Base-by-base conservation (phyloP, 2,329 filamentous ascomycete species). In the Xenosphaeropsis pyriputrescens region DNA sequence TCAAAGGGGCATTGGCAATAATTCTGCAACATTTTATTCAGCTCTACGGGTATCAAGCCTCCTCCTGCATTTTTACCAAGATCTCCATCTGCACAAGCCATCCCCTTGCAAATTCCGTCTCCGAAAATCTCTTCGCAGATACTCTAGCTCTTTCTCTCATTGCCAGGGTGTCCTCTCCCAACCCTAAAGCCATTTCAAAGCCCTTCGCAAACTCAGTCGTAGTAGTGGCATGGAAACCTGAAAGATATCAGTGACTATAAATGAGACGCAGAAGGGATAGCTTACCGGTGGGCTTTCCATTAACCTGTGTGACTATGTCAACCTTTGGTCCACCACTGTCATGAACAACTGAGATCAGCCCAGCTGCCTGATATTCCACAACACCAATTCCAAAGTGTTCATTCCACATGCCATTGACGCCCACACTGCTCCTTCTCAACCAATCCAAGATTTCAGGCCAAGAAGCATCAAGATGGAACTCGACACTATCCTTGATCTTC, bases 401-500 rank as follows among this genome's bases (percentile, higher is more conserved):
- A 56, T 95, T 96, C 89, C 91, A 98, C 91, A 98, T 98, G 52
- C 83, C 85, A 50, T 98, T 98, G 19, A 93, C 86, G 36, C 91
- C 91, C 2, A 98, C 73, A 14, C 76, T 89, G 4, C 82, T 78
- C 44, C 67, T 75, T 38, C 74, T 65, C 43, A 96, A 65, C 73
- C 84, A 86, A 22, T 81, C 70, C 8, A 95, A 66, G 38, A 98
- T 84, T 47, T 85, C 74, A 3, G 82, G 75, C 86, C 89, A 98
- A 18, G 82, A 76, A 1, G 85, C 88, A 56, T 98, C 88, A 39
- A 86, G 78, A 45, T 93, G 73, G 56, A 98, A 98, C 40, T 85
- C 75, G 32, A 95, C 86, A 12, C 70, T 67, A 37, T 93, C 80
- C 52, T 83, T 84, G 57, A 96, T 80, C 40, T 79, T 72, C 19